Percentiles rank a stretch among this genome's conserved stretches.
These are phyloP conservation scores for Ceratorhiza oryzae-sativae DNA, from an alignment of 1,284 basidiomycete genomes.

Conservation along the genomic window DNA sequence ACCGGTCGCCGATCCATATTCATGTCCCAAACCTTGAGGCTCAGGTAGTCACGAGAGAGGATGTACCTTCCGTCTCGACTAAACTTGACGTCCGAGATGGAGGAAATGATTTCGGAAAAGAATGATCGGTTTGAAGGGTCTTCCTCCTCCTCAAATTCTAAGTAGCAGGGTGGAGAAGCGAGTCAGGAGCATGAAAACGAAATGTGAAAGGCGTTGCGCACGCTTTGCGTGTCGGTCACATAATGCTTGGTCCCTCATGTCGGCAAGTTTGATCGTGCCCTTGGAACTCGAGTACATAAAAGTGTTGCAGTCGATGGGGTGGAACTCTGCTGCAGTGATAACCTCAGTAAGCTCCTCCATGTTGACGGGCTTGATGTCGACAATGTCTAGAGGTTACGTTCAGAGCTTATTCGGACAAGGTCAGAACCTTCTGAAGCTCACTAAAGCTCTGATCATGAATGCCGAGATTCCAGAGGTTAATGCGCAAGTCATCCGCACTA, in stretches of 20 bases:
- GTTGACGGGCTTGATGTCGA: slow-evolving; percentile 99
- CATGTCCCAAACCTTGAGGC: slow-evolving; percentile 99
- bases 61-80: slow-evolving; percentile 97
- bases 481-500: slow-evolving; percentile 94
- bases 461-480: slow-evolving; percentile 98
- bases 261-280: slow-evolving; percentile 99
- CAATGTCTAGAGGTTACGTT: slow-evolving; percentile 75
- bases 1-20: slow-evolving; percentile 98
- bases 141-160: slow-evolving; percentile 98
- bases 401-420: background rate
- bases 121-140: slow-evolving; percentile 97
- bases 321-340: slow-evolving; percentile 99
- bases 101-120: slow-evolving; percentile 99
- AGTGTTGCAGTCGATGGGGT: slow-evolving; percentile 95
- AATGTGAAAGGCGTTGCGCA: slow-evolving; percentile 55
- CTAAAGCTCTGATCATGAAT: slow-evolving; percentile 99
- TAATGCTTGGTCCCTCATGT: slow-evolving; percentile 98
- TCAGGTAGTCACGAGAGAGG: slow-evolving; percentile 95
- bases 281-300: slow-evolving; percentile 99
- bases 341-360: slow-evolving; percentile 99
- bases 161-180: slow-evolving; percentile 43
- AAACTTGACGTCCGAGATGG: slow-evolving; percentile 99
- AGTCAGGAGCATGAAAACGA: slow-evolving; percentile 26
- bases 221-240: slow-evolving; percentile 98
- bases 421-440: slow-evolving; percentile 57